Conservation (phyloP, 768 basidiomycete genomes). For the Calvatia gigantea region DNA sequence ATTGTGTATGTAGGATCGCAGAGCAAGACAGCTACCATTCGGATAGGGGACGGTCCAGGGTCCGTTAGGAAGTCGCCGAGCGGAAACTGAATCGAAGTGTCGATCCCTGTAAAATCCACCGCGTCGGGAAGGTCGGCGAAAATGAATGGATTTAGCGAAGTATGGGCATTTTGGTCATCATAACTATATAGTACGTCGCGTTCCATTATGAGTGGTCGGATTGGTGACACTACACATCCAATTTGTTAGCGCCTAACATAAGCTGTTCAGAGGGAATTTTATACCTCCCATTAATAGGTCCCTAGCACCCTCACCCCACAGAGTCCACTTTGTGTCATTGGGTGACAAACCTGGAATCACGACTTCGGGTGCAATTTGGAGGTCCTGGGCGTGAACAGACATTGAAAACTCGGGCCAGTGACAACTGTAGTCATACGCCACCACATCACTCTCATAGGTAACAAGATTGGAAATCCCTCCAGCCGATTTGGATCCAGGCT, state of each 20-base stretch:
- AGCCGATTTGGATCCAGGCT: neutral
- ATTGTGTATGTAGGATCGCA: neutral
- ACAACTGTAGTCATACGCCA: neutral
- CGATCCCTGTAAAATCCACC: neutral
- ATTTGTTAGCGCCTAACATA: no score
- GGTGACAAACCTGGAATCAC: neutral
- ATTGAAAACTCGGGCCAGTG: neutral
- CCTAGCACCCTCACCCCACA: neutral
- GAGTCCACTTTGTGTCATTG: neutral
- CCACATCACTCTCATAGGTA: neutral
- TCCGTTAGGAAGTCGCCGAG: no score
- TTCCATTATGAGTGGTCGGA: no score
- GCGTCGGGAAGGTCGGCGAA: neutral
- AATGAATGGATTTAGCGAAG: no score
- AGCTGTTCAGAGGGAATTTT: no score
- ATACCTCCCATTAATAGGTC: neutral
- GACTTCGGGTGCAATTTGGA: neutral
- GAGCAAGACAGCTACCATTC: neutral
- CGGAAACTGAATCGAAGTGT: neutral
- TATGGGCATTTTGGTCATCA: no score
- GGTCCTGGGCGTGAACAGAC: no score
- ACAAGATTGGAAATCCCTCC: neutral
- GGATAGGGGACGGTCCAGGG: neutral
- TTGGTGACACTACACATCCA: no score
- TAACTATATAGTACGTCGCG: no score